Conservation (phyloP, 345 rosid genomes). For the Alliaria petiolata region DNA sequence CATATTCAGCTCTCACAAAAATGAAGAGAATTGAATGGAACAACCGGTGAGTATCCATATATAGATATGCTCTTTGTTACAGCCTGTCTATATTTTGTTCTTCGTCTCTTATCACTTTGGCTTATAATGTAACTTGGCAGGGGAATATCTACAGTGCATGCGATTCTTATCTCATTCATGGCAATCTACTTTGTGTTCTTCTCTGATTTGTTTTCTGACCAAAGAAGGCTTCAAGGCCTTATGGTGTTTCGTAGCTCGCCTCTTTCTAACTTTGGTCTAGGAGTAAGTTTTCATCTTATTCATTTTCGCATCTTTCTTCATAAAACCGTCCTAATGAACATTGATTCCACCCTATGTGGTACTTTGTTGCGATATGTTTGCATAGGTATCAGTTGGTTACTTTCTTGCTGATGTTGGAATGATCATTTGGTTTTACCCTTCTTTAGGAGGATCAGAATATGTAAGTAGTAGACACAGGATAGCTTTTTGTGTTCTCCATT, state of each 20-base stretch:
- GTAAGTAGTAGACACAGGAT: slow-evolving; percentile 51
- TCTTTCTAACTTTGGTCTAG: slow-evolving; percentile 65
- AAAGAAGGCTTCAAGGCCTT: slow-evolving; percentile 33
- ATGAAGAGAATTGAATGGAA: slow-evolving; percentile 77
- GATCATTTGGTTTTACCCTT: slow-evolving; percentile 82
- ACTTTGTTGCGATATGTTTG: neutral
- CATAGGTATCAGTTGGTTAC: slow-evolving; percentile 85
- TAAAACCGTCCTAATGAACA: neutral
- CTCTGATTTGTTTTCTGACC: slow-evolving; percentile 68
- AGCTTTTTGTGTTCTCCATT: neutral
- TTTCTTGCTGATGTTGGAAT: slow-evolving; percentile 73
- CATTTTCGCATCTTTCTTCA: neutral
- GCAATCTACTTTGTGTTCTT: slow-evolving; percentile 72
- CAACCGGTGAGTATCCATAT: slow-evolving; percentile 49
- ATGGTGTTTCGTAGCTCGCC: slow-evolving; percentile 59
- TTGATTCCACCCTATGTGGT: neutral
- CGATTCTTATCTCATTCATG: slow-evolving; percentile 53
- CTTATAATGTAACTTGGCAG: slow-evolving; percentile 39
- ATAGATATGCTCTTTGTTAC: neutral
- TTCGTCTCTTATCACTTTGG: neutral
- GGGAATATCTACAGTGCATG: slow-evolving; percentile 77
- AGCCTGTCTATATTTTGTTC: neutral
- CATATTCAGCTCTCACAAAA: slow-evolving; percentile 56
- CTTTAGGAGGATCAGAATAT: slow-evolving; percentile 82
- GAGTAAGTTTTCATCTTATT: slow-evolving; percentile 45